Percentiles rank a stretch among this genome's conserved stretches.
These are phyloP conservation scores for Abortiporus biennis DNA, from an alignment of 1,284 basidiomycete species.

Conservation along the genomic window DNA sequence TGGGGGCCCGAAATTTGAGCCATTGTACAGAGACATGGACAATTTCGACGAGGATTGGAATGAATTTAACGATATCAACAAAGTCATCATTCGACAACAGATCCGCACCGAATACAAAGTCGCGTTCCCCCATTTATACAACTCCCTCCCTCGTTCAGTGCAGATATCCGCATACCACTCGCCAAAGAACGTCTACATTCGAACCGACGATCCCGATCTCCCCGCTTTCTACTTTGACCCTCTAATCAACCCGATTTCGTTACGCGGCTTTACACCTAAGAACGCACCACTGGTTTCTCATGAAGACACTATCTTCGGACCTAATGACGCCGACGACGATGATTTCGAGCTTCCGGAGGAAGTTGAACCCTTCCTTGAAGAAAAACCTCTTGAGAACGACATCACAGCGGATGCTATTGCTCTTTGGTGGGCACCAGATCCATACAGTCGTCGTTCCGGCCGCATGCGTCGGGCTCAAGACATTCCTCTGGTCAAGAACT, in stretches of 20 bases:
- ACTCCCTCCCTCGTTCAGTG: conserved; percentile 95
- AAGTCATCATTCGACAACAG: conserved; percentile 98
- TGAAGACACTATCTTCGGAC: conserved; percentile 90
- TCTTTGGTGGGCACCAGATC: conserved; percentile 98
- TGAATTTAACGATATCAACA: conserved; percentile 99
- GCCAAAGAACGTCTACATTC: conserved; percentile 97
- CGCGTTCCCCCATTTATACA: conserved; percentile 98
- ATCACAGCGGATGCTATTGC: conserved; percentile 95
- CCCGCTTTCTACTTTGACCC: conserved; percentile 99
- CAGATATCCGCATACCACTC: conserved; percentile 89
- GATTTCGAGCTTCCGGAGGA: conserved; percentile 85
- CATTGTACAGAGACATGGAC: conserved; percentile 92
- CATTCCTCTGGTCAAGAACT: conserved; percentile 93
- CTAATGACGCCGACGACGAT: conserved; percentile 78
- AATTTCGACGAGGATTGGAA: conserved; percentile 99
- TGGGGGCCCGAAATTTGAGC: conserved; percentile 98
- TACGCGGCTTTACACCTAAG: conserved; percentile 80
- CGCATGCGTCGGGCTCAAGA: conserved; percentile 93
- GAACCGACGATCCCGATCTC: conserved; percentile 97
- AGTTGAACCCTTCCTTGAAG: conserved; percentile 79
- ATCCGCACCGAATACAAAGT: conserved; percentile 99
- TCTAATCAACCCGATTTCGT: conserved; percentile 93
- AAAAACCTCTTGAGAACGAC: conserved; percentile 83
- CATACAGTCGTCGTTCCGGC: conserved; percentile 91
- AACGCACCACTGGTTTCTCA: conserved; percentile 82